Percentiles rank a stretch among this genome's conserved stretches.
These are phyloP conservation scores for Penicillium pulvis DNA, from an alignment of 495 filamentous ascomycete genomes.

Conservation along the genomic window DNA sequence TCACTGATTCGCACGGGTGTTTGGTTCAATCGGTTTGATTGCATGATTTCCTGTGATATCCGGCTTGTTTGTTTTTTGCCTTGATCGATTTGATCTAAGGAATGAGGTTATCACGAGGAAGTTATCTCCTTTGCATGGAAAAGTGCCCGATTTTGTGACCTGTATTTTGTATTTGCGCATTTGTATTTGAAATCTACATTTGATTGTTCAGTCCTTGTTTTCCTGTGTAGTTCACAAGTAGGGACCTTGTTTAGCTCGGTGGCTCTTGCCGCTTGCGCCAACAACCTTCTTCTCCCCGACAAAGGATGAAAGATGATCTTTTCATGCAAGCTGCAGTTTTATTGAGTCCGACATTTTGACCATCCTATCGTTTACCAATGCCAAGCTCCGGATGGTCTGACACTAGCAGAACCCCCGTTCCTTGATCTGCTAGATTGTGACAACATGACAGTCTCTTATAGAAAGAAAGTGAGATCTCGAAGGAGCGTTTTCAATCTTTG, in stretches of 20 bases:
- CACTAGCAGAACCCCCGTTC: not conserved
- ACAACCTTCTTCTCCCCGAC: not conserved
- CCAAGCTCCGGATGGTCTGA: slow-evolving; percentile 4
- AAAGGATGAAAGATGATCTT: not conserved
- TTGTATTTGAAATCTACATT: slow-evolving; percentile 5
- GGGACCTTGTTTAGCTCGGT: not conserved
- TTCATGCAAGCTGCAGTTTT: not conserved
- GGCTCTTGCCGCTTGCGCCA: not conserved
- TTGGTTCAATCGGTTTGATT: slow-evolving; percentile 34
- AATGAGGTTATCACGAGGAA: slow-evolving; percentile 45
- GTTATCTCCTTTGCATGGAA: slow-evolving; percentile 31
- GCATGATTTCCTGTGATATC: slow-evolving; percentile 46
- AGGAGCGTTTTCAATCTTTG: slow-evolving; percentile 28
- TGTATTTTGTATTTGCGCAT: slow-evolving; percentile 18
- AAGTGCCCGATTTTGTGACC: slow-evolving; percentile 26
- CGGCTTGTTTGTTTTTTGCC: slow-evolving; percentile 46
- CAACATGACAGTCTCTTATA: slow-evolving; percentile 25
- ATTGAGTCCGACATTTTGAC: not conserved
- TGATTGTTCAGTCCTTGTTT: not conserved
- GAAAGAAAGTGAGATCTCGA: slow-evolving; percentile 18
- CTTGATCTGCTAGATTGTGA: not conserved
- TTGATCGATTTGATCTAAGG: slow-evolving; percentile 26
- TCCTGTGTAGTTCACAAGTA: not conserved
- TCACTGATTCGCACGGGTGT: slow-evolving; percentile 34
- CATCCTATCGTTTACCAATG: not conserved